Percentiles rank a stretch among this genome's conserved stretches.
Conservation (phyloP, 164 flowering plant genomes). For the Chimonanthus praecox region DNA sequence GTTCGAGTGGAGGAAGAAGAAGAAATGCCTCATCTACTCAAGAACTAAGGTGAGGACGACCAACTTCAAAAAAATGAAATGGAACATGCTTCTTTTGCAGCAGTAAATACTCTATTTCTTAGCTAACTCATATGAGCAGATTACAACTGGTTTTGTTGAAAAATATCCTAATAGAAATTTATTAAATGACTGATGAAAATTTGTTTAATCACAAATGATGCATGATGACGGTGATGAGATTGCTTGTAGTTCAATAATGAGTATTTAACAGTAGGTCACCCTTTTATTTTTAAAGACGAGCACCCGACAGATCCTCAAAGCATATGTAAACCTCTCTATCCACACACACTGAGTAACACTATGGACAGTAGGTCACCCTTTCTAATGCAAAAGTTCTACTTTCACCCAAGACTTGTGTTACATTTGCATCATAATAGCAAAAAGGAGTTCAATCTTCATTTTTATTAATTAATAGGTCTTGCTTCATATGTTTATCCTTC, state of each 20-base stretch:
- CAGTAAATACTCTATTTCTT: not conserved
- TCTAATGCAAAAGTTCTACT: not conserved
- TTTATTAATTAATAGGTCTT: too few species aligned
- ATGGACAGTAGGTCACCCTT: too few species aligned
- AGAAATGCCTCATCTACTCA: slow-evolving; percentile 20
- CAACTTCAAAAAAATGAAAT: slow-evolving; percentile 9
- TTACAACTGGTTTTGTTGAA: not conserved
- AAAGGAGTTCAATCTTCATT: not conserved
- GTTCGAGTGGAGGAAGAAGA: slow-evolving; percentile 11
- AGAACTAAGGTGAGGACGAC: slow-evolving; percentile 29
- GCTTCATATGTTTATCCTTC: not conserved
- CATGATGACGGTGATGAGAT: not conserved
- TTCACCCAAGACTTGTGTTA: not conserved
- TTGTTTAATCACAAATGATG: too few species aligned
- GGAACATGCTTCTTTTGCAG: not conserved
- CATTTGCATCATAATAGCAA: not conserved
- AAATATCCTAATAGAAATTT: not conserved
- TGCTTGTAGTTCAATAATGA: too few species aligned
- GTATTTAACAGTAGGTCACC: too few species aligned
- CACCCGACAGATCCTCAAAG: too few species aligned
- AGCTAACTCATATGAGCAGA: not conserved
- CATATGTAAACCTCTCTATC: too few species aligned
- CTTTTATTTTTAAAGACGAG: too few species aligned
- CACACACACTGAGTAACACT: too few species aligned
- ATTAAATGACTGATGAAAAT: not conserved